Evolutionary conservation across 2,329 filamentous ascomycete genomes (phyloP).

Genomic region (Aschersonia sp.): DNA sequence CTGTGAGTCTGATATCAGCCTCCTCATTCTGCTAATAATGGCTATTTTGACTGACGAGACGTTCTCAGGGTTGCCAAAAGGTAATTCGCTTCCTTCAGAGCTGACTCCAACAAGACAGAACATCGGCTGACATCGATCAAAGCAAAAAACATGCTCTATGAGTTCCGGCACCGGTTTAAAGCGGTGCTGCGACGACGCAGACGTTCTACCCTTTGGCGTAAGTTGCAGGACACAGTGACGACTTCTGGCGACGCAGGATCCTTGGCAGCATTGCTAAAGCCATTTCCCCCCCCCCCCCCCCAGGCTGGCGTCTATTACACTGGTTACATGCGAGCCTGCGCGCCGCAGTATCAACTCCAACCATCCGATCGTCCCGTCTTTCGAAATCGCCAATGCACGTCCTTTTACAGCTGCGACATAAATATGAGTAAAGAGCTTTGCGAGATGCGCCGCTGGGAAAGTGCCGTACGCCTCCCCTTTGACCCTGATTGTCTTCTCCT

Average conservation of each 20-base stretch:
- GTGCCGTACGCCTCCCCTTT: neutral
- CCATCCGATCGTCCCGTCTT: neutral
- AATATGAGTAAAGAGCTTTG: neutral
- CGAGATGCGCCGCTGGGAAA: neutral
- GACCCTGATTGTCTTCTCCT: neutral
- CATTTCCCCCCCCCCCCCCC: neutral
- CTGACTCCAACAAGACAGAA: neutral
- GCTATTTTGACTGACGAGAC: neutral
- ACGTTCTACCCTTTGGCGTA: slow-evolving; percentile 1
- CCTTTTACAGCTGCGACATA: neutral
- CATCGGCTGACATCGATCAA: neutral
- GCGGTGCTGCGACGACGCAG: slow-evolving; percentile 1
- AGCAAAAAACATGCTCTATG: neutral
- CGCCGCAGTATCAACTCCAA: neutral
- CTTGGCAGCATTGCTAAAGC: too few relatives aligned
- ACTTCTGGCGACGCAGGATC: too few relatives aligned
- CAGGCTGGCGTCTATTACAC: neutral
- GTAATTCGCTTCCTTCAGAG: neutral
- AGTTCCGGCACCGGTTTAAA: neutral
- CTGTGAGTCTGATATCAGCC: neutral
- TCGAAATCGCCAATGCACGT: neutral
- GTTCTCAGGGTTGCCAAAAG: neutral
- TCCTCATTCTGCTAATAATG: too few relatives aligned
- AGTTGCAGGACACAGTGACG: neutral
- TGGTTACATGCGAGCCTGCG: neutral